Percentiles rank a stretch among this genome's conserved stretches.
Evolutionary conservation across 23 red algal genomes (phyloP).

Genomic region (Gracilaria caudata): DNA sequence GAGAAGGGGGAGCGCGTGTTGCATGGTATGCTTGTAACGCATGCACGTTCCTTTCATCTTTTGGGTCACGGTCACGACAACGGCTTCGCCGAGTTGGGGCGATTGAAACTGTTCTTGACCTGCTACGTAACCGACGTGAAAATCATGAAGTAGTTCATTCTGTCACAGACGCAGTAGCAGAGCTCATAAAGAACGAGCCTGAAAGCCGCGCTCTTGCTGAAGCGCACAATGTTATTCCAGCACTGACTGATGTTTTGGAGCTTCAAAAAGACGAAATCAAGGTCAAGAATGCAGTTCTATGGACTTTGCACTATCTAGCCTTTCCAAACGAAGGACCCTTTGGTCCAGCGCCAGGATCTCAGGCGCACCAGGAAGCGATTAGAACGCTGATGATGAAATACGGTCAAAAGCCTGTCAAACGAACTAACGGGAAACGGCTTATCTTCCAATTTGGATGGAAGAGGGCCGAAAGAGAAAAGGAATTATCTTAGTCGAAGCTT

Average conservation of each 20-base stretch:
- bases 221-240: no score
- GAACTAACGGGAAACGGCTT: not conserved
- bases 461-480: not conserved
- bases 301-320: slow-evolving; percentile 51
- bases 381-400: slow-evolving; percentile 6
- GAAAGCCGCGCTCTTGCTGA: no score
- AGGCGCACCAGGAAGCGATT: slow-evolving; percentile 40
- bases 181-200: no score
- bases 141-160: no score
- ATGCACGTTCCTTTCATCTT: no score
- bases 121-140: no score
- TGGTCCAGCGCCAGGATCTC: slow-evolving; percentile 49
- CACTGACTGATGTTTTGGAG: not conserved
- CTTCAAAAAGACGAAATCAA: slow-evolving; percentile 25
- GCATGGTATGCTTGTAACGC: no score
- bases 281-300: slow-evolving; percentile 41
- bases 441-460: slow-evolving; percentile 10
- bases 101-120: no score
- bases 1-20: slow-evolving; percentile 53
- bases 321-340: slow-evolving; percentile 10
- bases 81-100: no score
- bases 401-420: not conserved
- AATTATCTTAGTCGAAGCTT: not conserved
- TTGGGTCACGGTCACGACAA: no score
- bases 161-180: no score